Evolutionary conservation across 176 grass and related monocot species (phyloP), one percentile per base, ranked within the genome.

Genomic region (Oropetium thomaeum): DNA sequence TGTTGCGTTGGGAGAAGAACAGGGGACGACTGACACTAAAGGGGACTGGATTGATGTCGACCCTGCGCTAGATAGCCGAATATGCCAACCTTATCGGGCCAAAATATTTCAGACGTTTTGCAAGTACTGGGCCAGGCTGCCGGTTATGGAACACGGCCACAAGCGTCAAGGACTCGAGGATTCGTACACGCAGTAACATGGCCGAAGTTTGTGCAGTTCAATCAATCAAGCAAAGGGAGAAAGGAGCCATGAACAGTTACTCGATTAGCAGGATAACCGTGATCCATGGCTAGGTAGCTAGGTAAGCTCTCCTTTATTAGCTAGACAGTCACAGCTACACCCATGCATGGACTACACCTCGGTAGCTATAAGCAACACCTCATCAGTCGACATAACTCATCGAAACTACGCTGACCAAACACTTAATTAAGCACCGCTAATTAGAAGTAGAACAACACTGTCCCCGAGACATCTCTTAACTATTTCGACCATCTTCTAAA

Each of bases 231-330:
- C n/a, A 12, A 13, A 8, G 22, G 5, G 10, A 8, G 32, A 55
- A 22, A 58, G 48, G 29, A 76, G 29, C 5, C 6, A 69, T 29
- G 81, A 76, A 31, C 51, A 79, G 39, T 32, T 23, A 48, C 28
- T 40, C 23, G 25, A 64, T 42, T 7, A 29, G 58, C 84, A 64
- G 19, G 84, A 77, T 65, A 76, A 39, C 78, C 78, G 84, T 86
- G 84, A 76, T n/a, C 7, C 54, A 5, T 12, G 70, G 62, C 32
- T 74, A 35, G 27, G 41, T 73, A 85, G 52, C 25, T 61, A 62
- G 53, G 31, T 80, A 85, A 60, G 62, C 19, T 17, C 6, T 30
- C 35, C 45, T 76, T 81, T 81, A 45, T 10, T 67, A 68, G 30
- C 51, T 71, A 13, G 14, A 62, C 31, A 76, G 20, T 25, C 64